Evolutionary conservation across 1,284 basidiomycete genomes (phyloP), one percentile per base, ranked within the genome.

Genomic region (Polyporus tsugae): DNA sequence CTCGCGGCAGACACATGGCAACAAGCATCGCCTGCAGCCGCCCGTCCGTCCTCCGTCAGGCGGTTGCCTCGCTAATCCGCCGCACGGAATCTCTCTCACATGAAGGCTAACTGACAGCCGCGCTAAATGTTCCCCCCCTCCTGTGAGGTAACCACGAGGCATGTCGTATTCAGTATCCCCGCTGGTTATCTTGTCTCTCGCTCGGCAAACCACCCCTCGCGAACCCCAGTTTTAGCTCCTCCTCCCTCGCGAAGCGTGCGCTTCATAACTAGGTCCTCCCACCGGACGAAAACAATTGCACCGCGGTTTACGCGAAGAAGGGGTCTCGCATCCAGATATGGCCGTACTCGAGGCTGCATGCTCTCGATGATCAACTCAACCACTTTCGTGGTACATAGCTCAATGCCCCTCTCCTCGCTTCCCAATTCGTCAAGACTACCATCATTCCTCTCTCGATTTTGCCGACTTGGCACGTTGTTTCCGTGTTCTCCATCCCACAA

Each of bases 41-140:
- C 35, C 55, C 35, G 35, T 58, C 55, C 22, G 35, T 13, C 55
- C 9, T 38, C 55, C 55, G 55, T 36, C 33, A 35, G 55, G 29
- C 35, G 33, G 36, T 42, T 38, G 19, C 22, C 58, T 41, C 58
- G 52, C 52, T 29, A 55, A 55, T 55, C 52, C 52, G 52, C 11
- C 52, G 29, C 58, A 29, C 38, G 9, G 9, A 25, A 25, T 49
- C 36, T 39, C 5, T 52, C 55, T 38, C 38, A 39, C 58, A 60
- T 41, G n/a, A 60, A 60, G 38, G 38, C 58, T 39, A 60, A 42
- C 36, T 60, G 58, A 60, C 58, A 60, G 58, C 58, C 58, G 13
- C n/a, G 58, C 39, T 10, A 60, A 60, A 60, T 60, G 58, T 42
- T 25, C 42, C n/a, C 25, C 22, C 41, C n/a, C 25, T 13, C 2